phyloP scores from a whole-genome alignment of 768 basidiomycete species.

The Polyporus arcularius region DNA sequence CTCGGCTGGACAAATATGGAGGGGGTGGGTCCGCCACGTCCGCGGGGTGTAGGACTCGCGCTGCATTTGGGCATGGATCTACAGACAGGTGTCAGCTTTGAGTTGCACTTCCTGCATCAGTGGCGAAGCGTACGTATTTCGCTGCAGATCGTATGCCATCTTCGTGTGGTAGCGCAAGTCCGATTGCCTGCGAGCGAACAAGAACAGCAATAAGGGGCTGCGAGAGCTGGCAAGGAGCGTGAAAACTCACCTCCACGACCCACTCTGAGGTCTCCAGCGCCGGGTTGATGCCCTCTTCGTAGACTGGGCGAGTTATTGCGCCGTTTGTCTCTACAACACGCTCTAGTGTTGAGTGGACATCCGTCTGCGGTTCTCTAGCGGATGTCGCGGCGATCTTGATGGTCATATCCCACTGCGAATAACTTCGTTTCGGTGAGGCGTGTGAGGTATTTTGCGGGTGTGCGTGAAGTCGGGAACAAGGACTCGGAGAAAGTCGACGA shows the following conservation, averaged over 20 bases:
- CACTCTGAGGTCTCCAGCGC: background rate
- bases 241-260: background rate
- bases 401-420: too few species aligned
- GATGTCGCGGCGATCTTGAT: too few species aligned
- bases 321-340: too few species aligned
- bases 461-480: too few species aligned
- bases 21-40: slow-evolving; percentile 75
- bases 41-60: slow-evolving; percentile 73
- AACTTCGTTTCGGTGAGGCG: too few species aligned
- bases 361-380: too few species aligned
- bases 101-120: slow-evolving; percentile 1
- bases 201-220: background rate
- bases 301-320: too few species aligned
- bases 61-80: slow-evolving; percentile 65
- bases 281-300: background rate
- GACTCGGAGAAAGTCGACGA: too few species aligned
- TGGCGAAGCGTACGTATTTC: slow-evolving; percentile 48
- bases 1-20: slow-evolving; percentile 75
- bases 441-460: too few species aligned
- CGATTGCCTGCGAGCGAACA: slow-evolving; percentile 46
- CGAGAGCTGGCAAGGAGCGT: too few species aligned
- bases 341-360: too few species aligned
- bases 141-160: slow-evolving; percentile 66
- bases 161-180: slow-evolving; percentile 59
- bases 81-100: background rate